Base-by-base conservation (phyloP, 1,139 yeast genomes). In the Hansenula anomala region DNA sequence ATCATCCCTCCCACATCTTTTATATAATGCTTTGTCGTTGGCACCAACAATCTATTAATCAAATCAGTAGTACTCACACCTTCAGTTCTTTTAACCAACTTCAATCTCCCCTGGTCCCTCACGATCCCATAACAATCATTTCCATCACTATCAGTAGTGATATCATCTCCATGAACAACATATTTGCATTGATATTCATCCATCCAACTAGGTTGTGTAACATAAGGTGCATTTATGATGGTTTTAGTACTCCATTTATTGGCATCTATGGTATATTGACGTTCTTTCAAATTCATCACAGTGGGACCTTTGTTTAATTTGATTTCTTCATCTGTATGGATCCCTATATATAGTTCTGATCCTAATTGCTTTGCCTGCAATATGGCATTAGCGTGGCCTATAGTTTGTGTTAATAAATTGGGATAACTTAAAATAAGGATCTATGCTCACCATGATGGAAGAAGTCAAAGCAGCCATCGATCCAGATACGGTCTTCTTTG, bases 121-220 rank as follows among this genome's bases (percentile, higher is more conserved):
- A 90, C 88, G 19, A 61, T 71, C 46, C 83, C 84, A 63, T 92
- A 92, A 54, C 97, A 87, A 62, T 92, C 98, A 41, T 87, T 79
- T 0, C 98, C 98, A 54, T 88, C 74, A 24, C 96, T 96, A 61
- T 92, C 97, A 1, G 96, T 85, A 23, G 97, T 92, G 51, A 92
- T 89, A 57, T 92, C 98, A 61, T 92, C 98, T 6, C 98, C 98
- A 59, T 92, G 98, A 12, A 92, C 96, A 16, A 92, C 98, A 57
- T 81, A 92, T 52, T 76, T 65, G 64, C 98, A 92, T 9, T 76
- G 79, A 56, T 76, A 77, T 28, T 67, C 51, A 52, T 84, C 88
- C 89, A 90, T 77, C 45, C 86, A 81, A 34, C 64, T 66, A 0
- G 96, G 94, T 49, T 83, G 87, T 1, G 98, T 92, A n/a, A 90